Conservation (phyloP, 495 filamentous ascomycete genomes). For the Podospora pseudocomata region DNA sequence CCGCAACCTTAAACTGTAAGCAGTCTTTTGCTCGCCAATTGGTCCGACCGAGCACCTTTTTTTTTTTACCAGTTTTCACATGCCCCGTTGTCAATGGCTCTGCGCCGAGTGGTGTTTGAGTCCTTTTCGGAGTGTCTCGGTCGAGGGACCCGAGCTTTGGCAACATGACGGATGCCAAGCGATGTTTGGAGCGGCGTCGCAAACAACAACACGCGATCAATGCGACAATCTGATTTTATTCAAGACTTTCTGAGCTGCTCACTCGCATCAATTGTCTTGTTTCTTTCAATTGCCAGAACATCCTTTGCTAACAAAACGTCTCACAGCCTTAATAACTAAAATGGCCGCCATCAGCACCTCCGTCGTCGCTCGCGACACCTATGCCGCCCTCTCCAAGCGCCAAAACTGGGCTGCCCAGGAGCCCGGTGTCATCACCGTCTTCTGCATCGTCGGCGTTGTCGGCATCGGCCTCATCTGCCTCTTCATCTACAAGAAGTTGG, state of each 20-base stretch:
- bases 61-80: slow-evolving; percentile 2
- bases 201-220: slow-evolving; percentile 2
- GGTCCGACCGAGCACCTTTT: neutral
- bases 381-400: slow-evolving; percentile 47
- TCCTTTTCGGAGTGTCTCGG: neutral
- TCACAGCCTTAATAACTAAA: slow-evolving; percentile 21
- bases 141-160: neutral
- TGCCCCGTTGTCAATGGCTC: neutral
- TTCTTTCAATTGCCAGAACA: neutral
- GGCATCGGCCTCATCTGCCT: slow-evolving; percentile 44
- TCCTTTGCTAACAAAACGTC: slow-evolving; percentile 13
- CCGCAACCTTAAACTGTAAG: slow-evolving; percentile 17
- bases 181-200: neutral
- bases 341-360: slow-evolving; percentile 47
- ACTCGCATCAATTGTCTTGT: neutral
- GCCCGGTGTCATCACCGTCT: slow-evolving; percentile 56
- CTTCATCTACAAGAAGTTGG: slow-evolving; percentile 43
- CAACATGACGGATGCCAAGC: slow-evolving; percentile 24
- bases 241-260: neutral
- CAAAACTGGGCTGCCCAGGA: slow-evolving; percentile 49
- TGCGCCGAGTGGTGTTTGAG: neutral
- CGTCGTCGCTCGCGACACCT: slow-evolving; percentile 45
- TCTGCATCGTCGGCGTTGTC: slow-evolving; percentile 56
- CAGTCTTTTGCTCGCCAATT: neutral
- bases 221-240: neutral